phyloP scores from a whole-genome alignment of 2,329 filamentous ascomycete genomes.

The Trichoderma cornu-damae region DNA sequence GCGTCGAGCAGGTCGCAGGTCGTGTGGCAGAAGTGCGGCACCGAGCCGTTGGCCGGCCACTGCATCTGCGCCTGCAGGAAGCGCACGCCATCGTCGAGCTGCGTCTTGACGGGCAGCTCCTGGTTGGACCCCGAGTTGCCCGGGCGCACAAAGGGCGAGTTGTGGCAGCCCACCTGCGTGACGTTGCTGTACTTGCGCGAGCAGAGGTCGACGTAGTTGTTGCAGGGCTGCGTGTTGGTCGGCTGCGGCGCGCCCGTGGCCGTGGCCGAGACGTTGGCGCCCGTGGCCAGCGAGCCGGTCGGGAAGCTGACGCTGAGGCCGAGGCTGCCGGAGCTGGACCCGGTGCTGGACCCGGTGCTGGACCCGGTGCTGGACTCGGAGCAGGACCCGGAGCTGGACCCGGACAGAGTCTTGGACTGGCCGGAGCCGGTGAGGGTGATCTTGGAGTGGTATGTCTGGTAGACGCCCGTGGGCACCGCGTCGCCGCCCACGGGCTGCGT shows the following conservation, averaged over 20 bases:
- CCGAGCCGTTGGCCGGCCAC: constrained; percentile 45
- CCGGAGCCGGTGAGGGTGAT: constrained; percentile 36
- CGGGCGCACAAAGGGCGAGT: constrained; percentile 67
- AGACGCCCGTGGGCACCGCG: constrained; percentile 39
- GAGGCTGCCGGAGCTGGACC: constrained; percentile 26
- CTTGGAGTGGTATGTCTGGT: constrained; percentile 41
- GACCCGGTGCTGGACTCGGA: constrained; percentile 23
- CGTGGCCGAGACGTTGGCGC: constrained; percentile 38
- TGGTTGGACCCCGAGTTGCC: constrained; percentile 77
- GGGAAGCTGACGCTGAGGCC: constrained; percentile 33
- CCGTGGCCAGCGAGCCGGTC: constrained; percentile 38
- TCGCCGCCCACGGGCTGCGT: constrained; percentile 36
- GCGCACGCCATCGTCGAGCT: constrained; percentile 72
- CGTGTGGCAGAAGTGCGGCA: constrained; percentile 76
- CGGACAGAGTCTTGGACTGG: constrained; percentile 13
- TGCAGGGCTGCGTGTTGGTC: constrained; percentile 73
- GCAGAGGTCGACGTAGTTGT: constrained; percentile 74
- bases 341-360: constrained; percentile 4
- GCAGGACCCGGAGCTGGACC: constrained; percentile 22
- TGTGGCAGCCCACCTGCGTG: constrained; percentile 72
- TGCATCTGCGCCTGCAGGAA: constrained; percentile 61
- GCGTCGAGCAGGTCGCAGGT: constrained; percentile 76
- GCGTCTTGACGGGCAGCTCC: constrained; percentile 57
- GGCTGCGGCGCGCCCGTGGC: constrained; percentile 39
- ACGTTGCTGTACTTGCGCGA: constrained; percentile 73